These are phyloP conservation scores for Lecanosticta acicola DNA, from an alignment of 2,329 filamentous ascomycete species.

Conservation along the genomic window DNA sequence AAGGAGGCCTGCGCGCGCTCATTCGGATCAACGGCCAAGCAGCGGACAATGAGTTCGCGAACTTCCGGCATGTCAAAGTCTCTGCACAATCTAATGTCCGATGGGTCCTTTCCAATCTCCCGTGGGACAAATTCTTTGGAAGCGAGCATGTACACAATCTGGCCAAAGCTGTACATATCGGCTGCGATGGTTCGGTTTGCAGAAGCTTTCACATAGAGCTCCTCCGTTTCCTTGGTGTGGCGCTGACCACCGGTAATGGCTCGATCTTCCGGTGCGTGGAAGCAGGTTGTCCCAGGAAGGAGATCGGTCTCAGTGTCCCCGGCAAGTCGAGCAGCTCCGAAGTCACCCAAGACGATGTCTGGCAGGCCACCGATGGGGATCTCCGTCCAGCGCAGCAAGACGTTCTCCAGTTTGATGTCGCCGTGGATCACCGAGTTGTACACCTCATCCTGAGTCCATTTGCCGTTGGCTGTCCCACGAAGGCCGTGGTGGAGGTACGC, in stretches of 20 bases:
- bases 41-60: conserved; percentile 5
- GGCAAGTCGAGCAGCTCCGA: conserved; percentile 7
- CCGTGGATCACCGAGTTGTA: conserved; percentile 14
- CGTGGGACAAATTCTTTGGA: not conserved
- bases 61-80: conserved; percentile 11
- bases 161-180: conserved; percentile 19
- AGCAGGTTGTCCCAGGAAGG: conserved; percentile 4
- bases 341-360: conserved; percentile 18
- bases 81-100: conserved; percentile 1
- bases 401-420: conserved; percentile 21
- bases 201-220: not conserved
- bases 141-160: conserved; percentile 16
- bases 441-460: conserved; percentile 8
- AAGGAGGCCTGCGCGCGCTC: conserved; percentile 14
- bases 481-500: conserved; percentile 21
- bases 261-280: conserved; percentile 9
- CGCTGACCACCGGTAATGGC: not conserved
- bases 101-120: conserved; percentile 8
- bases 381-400: conserved; percentile 15
- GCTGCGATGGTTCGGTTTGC: conserved; percentile 6
- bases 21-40: conserved; percentile 11
- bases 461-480: conserved; percentile 5
- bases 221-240: not conserved
- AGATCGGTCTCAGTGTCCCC: not conserved
- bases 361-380: conserved; percentile 10